Percentiles rank a stretch among this genome's conserved stretches.
Conservation (phyloP, 495 filamentous ascomycete genomes). For the Daldinia loculata region DNA sequence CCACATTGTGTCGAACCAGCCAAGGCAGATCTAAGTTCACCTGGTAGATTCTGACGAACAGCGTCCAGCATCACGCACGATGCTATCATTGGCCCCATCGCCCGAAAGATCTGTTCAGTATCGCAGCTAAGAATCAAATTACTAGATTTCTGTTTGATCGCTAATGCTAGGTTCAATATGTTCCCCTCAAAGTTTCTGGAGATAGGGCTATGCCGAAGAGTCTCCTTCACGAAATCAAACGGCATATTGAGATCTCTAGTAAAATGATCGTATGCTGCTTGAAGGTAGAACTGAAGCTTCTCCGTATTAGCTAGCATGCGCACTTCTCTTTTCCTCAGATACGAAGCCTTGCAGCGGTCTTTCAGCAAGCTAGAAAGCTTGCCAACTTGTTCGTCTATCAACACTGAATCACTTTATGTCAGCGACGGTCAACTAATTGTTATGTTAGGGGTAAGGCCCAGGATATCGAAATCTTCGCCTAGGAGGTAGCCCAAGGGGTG, state of each 20-base stretch:
- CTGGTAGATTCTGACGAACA: conserved; percentile 54
- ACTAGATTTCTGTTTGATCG: conserved; percentile 50
- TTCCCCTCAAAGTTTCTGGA: conserved; percentile 62
- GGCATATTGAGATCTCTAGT: conserved; percentile 58
- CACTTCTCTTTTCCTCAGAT: conserved; percentile 50
- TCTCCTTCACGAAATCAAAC: conserved; percentile 64
- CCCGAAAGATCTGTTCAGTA: conserved; percentile 53
- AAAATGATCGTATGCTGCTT: conserved; percentile 66
- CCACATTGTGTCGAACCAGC: background rate
- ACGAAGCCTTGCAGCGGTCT: conserved; percentile 50
- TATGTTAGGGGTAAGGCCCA: background rate
- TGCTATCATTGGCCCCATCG: conserved; percentile 61
- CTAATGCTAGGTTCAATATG: conserved; percentile 60
- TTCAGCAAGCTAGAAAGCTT: conserved; percentile 57
- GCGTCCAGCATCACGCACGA: conserved; percentile 64
- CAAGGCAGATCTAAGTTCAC: conserved; percentile 20
- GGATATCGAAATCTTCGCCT: conserved; percentile 1
- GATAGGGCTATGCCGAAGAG: conserved; percentile 56
- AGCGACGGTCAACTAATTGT: conserved; percentile 2
- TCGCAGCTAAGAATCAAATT: conserved; percentile 39
- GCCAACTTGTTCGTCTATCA: conserved; percentile 59
- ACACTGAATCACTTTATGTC: conserved; percentile 29
- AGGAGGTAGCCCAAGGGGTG: background rate
- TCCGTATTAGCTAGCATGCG: conserved; percentile 61
- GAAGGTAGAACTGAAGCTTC: conserved; percentile 60